These are phyloP conservation scores for Bryoerythrophyllum caledonicum DNA, from an alignment of 225 moss, liverwort and hornwort genomes.

Conservation along the genomic window DNA sequence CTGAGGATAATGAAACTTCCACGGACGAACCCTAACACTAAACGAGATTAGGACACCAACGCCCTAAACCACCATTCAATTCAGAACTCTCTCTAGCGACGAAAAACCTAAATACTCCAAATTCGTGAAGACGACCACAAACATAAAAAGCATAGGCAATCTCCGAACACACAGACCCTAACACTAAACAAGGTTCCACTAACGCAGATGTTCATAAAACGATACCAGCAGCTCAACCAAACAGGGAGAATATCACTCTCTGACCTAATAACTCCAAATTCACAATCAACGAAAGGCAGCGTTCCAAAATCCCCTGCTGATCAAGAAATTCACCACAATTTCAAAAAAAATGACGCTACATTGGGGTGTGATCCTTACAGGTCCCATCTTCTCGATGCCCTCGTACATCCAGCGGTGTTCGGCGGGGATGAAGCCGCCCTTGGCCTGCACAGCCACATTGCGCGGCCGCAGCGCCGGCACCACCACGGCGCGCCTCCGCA, in stretches of 20 bases:
- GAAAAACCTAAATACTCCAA: too few relatives aligned
- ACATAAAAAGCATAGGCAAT: background rate
- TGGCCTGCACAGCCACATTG: slow-evolving; percentile 31
- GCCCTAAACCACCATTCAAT: too few relatives aligned
- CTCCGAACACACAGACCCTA: background rate
- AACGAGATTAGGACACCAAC: too few relatives aligned
- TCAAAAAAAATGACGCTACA: background rate
- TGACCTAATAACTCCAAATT: background rate
- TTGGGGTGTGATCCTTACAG: slow-evolving; percentile 35
- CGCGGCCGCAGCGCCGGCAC: slow-evolving; percentile 33
- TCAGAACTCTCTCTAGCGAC: too few relatives aligned
- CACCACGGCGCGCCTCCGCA: slow-evolving; percentile 36
- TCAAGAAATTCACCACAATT: background rate
- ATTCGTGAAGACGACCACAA: too few relatives aligned
- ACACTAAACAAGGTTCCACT: background rate
- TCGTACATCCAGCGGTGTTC: slow-evolving; percentile 80
- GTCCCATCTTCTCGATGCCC: slow-evolving; percentile 72
- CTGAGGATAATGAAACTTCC: too few relatives aligned
- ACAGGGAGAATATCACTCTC: background rate
- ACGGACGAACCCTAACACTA: too few relatives aligned
- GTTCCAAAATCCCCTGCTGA: background rate
- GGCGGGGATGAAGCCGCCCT: slow-evolving; percentile 66
- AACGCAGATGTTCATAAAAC: background rate
- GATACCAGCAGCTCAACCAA: background rate
- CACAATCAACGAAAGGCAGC: background rate